Evolutionary conservation across 495 filamentous ascomycete species (phyloP), one percentile per base, ranked within the genome.

Genomic region (Parathielavia hyrcaniae): DNA sequence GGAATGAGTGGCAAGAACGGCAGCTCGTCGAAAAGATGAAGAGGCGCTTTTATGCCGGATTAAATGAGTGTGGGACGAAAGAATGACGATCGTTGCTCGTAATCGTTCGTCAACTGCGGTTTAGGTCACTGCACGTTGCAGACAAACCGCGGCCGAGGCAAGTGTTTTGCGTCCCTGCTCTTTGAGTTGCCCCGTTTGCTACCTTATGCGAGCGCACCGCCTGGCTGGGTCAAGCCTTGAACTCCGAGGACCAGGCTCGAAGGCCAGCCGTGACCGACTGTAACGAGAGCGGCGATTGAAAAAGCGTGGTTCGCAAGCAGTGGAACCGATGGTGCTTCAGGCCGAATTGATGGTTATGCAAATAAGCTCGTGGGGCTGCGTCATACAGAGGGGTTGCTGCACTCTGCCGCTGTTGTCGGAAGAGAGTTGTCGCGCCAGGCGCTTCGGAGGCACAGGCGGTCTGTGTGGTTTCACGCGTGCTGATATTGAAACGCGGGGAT

Each of bases 381-480:
- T 46, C 26, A 52, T 53, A 49, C 39, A 16, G 52, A 53, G 19
- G 48, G 41, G 43, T 30, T 30, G 26, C 48, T 61, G 49, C 59
- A 45, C 20, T 12, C 11, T 44, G 53, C 47, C 41, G 49, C 46
- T 32, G n/a, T 22, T 23, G 40, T 26, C 35, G 47, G 48, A 40
- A 32, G 32, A 23, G 6, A 23, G 6, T 1, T 35, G n/a, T 30
- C 26, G 26, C 36, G 26, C 23, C 13, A 50, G 35, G 36, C 23
- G 38, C 34, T 16, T 47, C 43, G 32, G 49, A 49, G 53, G 41
- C 53, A 34, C 47, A 45, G 44, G 23, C 41, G 17, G 41, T 36
- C 22, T 22, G 32, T 34, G 54, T 53, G 38, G 35, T 8, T 40
- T 49, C 34, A 7, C 23, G 22, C 50, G 7, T 54, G 20, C n/a